phyloP scores from a whole-genome alignment of 2,329 filamentous ascomycete genomes.

The Truncatella angustata region DNA sequence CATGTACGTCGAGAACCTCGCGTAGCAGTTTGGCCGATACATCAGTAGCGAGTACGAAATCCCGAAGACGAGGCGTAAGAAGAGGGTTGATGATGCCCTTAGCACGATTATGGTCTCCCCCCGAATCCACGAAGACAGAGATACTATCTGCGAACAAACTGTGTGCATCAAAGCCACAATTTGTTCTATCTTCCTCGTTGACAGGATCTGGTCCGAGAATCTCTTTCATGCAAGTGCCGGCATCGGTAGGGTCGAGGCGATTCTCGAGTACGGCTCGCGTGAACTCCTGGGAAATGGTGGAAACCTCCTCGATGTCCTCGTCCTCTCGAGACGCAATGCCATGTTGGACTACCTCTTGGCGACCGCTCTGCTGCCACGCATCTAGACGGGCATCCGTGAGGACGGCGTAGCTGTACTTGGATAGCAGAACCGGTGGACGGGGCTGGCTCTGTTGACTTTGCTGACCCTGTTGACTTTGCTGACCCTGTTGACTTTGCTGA shows the following conservation, averaged over 20 bases:
- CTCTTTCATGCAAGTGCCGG: conserved; percentile 70
- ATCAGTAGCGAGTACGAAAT: conserved; percentile 69
- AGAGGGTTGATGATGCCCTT: conserved; percentile 17
- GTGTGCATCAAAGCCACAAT: conserved; percentile 56
- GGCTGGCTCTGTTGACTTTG: conserved; percentile 18
- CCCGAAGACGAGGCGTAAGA: conserved; percentile 52
- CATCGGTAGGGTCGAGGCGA: conserved; percentile 64
- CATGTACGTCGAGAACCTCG: conserved; percentile 73
- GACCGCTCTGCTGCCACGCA: conserved; percentile 67
- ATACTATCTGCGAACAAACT: conserved; percentile 81
- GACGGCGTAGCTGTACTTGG: conserved; percentile 69
- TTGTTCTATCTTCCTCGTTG: conserved; percentile 43
- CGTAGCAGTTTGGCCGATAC: conserved; percentile 74
- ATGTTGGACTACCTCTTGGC: conserved; percentile 63
- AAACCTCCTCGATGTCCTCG: conserved; percentile 67
- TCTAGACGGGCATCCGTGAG: conserved; percentile 68
- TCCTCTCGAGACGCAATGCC: conserved; percentile 64
- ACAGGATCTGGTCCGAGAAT: conserved; percentile 61
- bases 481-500: conserved; percentile 23
- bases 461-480: conserved; percentile 23
- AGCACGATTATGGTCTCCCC: conserved; percentile 39
- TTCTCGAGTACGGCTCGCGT: conserved; percentile 71
- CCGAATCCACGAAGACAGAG: conserved; percentile 73
- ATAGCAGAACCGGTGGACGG: conserved; percentile 29
- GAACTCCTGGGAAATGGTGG: conserved; percentile 80